Evolutionary conservation across 1,284 basidiomycete genomes (phyloP), one percentile per base, ranked within the genome.

Genomic region (Ustilago nuda): DNA sequence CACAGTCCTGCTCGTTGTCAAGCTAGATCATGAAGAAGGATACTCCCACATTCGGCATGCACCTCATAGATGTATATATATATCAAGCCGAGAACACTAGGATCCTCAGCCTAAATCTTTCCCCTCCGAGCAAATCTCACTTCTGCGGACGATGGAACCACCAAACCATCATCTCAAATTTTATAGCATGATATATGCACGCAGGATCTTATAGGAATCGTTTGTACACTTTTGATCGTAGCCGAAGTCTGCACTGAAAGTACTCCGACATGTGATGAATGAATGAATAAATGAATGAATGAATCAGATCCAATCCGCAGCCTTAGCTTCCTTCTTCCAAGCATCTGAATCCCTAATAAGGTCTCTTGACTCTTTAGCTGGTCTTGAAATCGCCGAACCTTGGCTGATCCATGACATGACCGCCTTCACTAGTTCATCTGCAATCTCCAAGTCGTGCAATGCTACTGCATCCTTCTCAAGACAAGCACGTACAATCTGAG

Each of bases 371-470:
- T 77, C 75, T 59, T 77, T 77, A 1, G 75, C 75, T 1, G 75
- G 71, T 17, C 75, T 15, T 33, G 71, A 73, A 46, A 77, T 63
- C 27, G 71, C 54, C 56, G 75, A 77, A 7, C 63, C 70, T 43
- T 77, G 71, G 52, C 71, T 69, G 67, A 73, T 73, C 75, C 75
- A 77, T 9, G 64, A 66, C 71, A 67, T 70, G 59, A 77, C 71
- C 45, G 60, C 55, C 59, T 73, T 73, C 30, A 77, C 71, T 45
- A 77, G 15, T 52, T 77, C 75, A 13, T 71, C 67, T 0, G 53
- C 61, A 3, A 71, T 41, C 0, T 71, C 75, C 11, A 77, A 54
- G 19, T 39, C 71, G 52, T 77, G 75, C 56, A 73, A 8, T 36
- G 67, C 75, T 30, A 52, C 61, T 2, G 67, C 61, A 55, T 77